phyloP scores from a whole-genome alignment of 257 asterid species.

The Paraleonurus japonicus region DNA sequence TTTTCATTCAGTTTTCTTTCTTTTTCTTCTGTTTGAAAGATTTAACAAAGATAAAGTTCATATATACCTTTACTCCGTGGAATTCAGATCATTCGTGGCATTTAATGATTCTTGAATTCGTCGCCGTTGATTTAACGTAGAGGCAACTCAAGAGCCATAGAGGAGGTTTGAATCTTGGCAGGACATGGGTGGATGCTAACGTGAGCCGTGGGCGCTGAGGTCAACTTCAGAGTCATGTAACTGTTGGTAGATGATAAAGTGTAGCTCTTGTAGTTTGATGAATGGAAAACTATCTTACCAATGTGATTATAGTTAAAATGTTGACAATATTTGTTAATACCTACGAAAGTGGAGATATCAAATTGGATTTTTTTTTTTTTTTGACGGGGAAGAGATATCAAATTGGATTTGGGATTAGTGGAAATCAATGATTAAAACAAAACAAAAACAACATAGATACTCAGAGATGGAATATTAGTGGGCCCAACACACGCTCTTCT shows the following conservation, averaged over 20 bases:
- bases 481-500: conserved; percentile 25
- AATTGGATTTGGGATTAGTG: conserved; percentile 10
- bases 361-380: too few species aligned
- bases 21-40: neutral
- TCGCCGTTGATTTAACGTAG: conserved; percentile 22
- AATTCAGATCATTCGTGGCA: conserved; percentile 17
- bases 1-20: neutral
- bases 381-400: too few species aligned
- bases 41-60: conserved; percentile 5
- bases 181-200: conserved; percentile 26
- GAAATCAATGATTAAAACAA: conserved; percentile 26
- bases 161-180: neutral
- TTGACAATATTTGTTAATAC: too few species aligned
- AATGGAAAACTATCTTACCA: neutral
- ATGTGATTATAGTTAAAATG: neutral
- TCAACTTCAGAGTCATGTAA: conserved; percentile 31
- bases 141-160: neutral
- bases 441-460: conserved; percentile 10
- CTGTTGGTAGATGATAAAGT: conserved; percentile 17
- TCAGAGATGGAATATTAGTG: neutral
- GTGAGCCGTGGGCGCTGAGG: conserved; percentile 33
- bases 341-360: too few species aligned
- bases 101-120: conserved; percentile 12
- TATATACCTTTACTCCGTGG: conserved; percentile 42
- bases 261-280: neutral